A percentile compares a stretch with the other conserved stretches of the same genome.
These are phyloP conservation scores for Imleria badia DNA, from an alignment of 768 basidiomycete species.

Conservation along the genomic window DNA sequence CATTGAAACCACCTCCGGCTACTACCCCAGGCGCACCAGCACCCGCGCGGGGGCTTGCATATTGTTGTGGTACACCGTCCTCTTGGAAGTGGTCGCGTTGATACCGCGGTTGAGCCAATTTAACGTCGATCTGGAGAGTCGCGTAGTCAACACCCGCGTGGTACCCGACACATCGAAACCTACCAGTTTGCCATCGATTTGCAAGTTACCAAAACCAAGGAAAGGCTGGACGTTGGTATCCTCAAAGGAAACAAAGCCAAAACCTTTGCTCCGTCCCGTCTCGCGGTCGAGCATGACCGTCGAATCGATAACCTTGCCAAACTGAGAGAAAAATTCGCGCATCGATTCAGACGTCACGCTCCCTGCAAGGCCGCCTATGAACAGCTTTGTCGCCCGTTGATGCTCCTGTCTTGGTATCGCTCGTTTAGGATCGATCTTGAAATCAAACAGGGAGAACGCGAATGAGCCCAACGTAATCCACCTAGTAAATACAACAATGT, in stretches of 20 bases:
- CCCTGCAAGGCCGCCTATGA: constrained; percentile 92
- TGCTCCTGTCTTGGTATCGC: constrained; percentile 97
- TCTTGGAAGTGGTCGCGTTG: constrained; percentile 69
- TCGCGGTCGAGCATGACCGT: constrained; percentile 99
- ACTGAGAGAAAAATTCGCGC: constrained; percentile 91
- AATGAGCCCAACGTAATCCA: constrained; percentile 20
- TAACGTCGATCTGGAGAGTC: constrained; percentile 83
- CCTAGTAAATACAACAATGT: constrained; percentile 26
- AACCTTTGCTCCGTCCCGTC: constrained; percentile 92
- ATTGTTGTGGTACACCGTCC: constrained; percentile 31
- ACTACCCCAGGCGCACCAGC: constrained; percentile 11
- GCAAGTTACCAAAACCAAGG: constrained; percentile 83
- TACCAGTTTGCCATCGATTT: constrained; percentile 94
- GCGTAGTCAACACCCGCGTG: background rate
- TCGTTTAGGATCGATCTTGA: constrained; percentile 98
- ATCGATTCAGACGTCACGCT: constrained; percentile 93
- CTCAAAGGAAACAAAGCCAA: constrained; percentile 96
- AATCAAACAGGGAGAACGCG: constrained; percentile 8
- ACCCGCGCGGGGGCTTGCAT: constrained; percentile 2
- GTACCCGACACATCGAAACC: constrained; percentile 27
- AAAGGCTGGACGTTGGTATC: constrained; percentile 88
- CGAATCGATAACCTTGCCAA: constrained; percentile 94
- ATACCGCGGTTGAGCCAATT: constrained; percentile 89
- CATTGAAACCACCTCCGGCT: constrained; percentile 28
- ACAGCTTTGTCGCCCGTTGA: constrained; percentile 88